Percentiles rank a stretch among this genome's conserved stretches.
phyloP scores from a whole-genome alignment of 2,329 filamentous ascomycete genomes.

The Hypoxylon sp. region DNA sequence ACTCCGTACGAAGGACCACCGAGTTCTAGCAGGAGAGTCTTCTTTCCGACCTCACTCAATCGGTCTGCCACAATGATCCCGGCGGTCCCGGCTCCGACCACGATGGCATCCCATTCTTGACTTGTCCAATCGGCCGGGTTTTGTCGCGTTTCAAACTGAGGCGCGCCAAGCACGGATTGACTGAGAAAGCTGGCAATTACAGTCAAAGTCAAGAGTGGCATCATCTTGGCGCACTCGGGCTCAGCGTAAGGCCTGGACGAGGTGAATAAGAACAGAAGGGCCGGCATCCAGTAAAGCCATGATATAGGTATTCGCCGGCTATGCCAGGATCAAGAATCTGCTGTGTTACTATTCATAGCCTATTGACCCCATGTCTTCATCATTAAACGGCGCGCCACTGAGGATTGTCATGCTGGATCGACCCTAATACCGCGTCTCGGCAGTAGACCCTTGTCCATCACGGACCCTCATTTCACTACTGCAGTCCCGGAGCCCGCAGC shows the following conservation, averaged over 20 bases:
- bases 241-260: neutral
- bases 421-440: slow-evolving; percentile 15
- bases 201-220: slow-evolving; percentile 26
- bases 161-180: slow-evolving; percentile 33
- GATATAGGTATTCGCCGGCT: slow-evolving; percentile 22
- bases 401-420: slow-evolving; percentile 13
- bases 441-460: slow-evolving; percentile 15
- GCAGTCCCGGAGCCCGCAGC: slow-evolving; percentile 5
- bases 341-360: slow-evolving; percentile 20
- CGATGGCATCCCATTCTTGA: slow-evolving; percentile 55
- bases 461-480: slow-evolving; percentile 9
- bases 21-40: slow-evolving; percentile 65
- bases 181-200: slow-evolving; percentile 27
- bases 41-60: slow-evolving; percentile 65
- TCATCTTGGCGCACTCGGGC: slow-evolving; percentile 33
- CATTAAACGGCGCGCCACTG: slow-evolving; percentile 7
- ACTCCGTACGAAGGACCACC: slow-evolving; percentile 64
- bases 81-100: slow-evolving; percentile 65
- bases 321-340: slow-evolving; percentile 6
- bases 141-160: slow-evolving; percentile 18
- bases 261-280: neutral
- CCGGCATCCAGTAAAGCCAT: slow-evolving; percentile 9
- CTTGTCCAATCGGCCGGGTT: slow-evolving; percentile 45
- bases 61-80: slow-evolving; percentile 66
- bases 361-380: slow-evolving; percentile 24